Conservation (phyloP, 2,329 filamentous ascomycete genomes). For the Penicillium thymicola region DNA sequence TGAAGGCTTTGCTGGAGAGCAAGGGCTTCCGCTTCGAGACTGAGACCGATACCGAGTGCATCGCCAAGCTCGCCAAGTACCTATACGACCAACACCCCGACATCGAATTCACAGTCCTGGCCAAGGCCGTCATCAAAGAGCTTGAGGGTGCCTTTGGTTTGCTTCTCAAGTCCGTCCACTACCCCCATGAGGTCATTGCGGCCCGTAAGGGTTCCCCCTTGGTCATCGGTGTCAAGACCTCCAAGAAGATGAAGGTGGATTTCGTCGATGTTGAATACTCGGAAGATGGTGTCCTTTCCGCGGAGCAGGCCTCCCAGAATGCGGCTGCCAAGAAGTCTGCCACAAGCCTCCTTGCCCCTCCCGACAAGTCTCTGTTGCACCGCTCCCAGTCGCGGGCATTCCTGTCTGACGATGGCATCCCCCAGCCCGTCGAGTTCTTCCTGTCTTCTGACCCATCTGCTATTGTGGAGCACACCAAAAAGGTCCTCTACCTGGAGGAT, state of each 20-base stretch:
- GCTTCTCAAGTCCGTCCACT: constrained; percentile 97
- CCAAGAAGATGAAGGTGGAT: constrained; percentile 99
- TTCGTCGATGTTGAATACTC: constrained; percentile 98
- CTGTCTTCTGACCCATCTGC: constrained; percentile 97
- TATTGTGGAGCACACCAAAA: constrained; percentile 99
- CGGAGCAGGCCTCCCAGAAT: constrained; percentile 93
- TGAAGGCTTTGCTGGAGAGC: constrained; percentile 84
- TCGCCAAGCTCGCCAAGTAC: constrained; percentile 98
- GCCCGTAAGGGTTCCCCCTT: constrained; percentile 97
- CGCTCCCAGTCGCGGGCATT: constrained; percentile 98
- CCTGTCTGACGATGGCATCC: constrained; percentile 96
- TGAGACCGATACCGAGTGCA: constrained; percentile 98
- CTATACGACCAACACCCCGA: constrained; percentile 91
- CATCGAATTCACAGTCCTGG: constrained; percentile 93
- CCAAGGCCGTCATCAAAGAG: constrained; percentile 97
- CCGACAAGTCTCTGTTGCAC: constrained; percentile 97
- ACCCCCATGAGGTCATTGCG: constrained; percentile 94
- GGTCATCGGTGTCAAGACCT: constrained; percentile 93
- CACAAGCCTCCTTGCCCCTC: constrained; percentile 71
- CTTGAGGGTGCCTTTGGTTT: constrained; percentile 97
- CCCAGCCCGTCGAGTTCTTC: constrained; percentile 99
- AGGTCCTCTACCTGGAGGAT: constrained; percentile 98
- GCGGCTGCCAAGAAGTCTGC: constrained; percentile 90
- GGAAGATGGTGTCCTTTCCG: constrained; percentile 82
- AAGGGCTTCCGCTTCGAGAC: constrained; percentile 99